These are phyloP conservation scores for Epichloe bromicola DNA, from an alignment of 2,329 filamentous ascomycete species.

Conservation along the genomic window DNA sequence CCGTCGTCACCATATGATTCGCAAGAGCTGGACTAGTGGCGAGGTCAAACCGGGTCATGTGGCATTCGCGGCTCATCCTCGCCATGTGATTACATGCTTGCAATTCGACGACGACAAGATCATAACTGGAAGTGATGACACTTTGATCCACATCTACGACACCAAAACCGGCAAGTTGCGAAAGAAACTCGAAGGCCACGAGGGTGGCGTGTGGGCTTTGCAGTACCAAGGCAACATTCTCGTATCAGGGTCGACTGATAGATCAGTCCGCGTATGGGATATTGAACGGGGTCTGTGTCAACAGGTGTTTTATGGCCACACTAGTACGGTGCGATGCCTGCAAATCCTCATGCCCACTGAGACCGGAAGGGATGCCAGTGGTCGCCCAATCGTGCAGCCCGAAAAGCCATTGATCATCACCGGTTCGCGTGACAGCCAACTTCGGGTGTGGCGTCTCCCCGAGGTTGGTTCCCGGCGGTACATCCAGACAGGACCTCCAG, in stretches of 20 bases:
- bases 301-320: conserved; percentile 94
- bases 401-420: conserved; percentile 94
- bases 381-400: conserved; percentile 74
- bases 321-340: conserved; percentile 88
- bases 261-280: conserved; percentile 98
- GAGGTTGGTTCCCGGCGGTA: conserved; percentile 64
- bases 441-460: conserved; percentile 89
- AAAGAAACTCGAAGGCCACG: conserved; percentile 78
- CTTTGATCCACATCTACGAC: conserved; percentile 94
- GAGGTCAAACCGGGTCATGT: conserved; percentile 78
- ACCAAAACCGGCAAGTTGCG: conserved; percentile 83
- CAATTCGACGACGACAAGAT: conserved; percentile 99
- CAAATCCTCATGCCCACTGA: conserved; percentile 85
- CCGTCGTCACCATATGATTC: conserved; percentile 80
- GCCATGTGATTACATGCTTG: conserved; percentile 92
- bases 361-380: conserved; percentile 57
- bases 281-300: conserved; percentile 87
- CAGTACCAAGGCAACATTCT: conserved; percentile 93
- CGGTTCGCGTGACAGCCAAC: conserved; percentile 84
- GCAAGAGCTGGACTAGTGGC: conserved; percentile 82
- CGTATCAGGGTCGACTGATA: conserved; percentile 90
- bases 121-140: conserved; percentile 92
- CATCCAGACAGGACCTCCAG: conserved; percentile 64
- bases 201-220: conserved; percentile 93
- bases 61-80: conserved; percentile 89